Base-by-base conservation (phyloP, 805 yeast species). In the Metschnikowia amazonensis region DNA sequence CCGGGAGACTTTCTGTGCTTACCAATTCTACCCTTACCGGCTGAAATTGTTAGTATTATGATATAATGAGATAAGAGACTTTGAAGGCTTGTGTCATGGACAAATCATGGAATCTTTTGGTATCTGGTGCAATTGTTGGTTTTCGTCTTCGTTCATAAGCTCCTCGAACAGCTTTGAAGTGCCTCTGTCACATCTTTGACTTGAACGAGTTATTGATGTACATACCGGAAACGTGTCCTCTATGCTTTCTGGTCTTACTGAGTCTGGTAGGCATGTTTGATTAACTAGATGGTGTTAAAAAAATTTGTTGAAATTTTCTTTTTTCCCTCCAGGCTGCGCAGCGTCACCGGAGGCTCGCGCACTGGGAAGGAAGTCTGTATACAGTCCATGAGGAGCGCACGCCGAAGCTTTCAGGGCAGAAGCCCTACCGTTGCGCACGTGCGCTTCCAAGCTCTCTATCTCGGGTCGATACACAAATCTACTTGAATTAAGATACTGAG, bases 1-100 rank as follows among this genome's bases (percentile, higher is more conserved):
- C 99, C 99, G 63, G 99, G 97, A 70, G 87, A 94, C 96, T 94
- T 94, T 89, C 99, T 90, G 95, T 94, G 99, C 86, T 94, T 94
- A 80, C 99, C 99, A 78, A 94, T 80, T 84, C 99, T 95, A 87
- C 99, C 99, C 77, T 92, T 84, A 88, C 99, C 99, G 95, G 98
- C 98, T 86, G 67, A 46, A 44, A 30, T 25, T 50, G 73, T 67
- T 67, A 67, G 73, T 67, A 67, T 51, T 31, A 35, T n/a, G 27
- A 18, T 16, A 23, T 23, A 28, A 7, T 7, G 6, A 21, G 25
- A 13, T n/a, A 21, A 13, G 25, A 32, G 35, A 32, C 21, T 3
- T 14, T 9, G 13, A 24, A 24, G 11, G 20, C 16, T 16, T 9
- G 4, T 30, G 33, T 3, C 11, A 13, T 29, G 23, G 17, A n/a